A percentile compares a stretch with the other conserved stretches of the same genome.
These are phyloP conservation scores for Peniophora sp. DNA, from an alignment of 1,284 basidiomycete species.

Conservation along the genomic window DNA sequence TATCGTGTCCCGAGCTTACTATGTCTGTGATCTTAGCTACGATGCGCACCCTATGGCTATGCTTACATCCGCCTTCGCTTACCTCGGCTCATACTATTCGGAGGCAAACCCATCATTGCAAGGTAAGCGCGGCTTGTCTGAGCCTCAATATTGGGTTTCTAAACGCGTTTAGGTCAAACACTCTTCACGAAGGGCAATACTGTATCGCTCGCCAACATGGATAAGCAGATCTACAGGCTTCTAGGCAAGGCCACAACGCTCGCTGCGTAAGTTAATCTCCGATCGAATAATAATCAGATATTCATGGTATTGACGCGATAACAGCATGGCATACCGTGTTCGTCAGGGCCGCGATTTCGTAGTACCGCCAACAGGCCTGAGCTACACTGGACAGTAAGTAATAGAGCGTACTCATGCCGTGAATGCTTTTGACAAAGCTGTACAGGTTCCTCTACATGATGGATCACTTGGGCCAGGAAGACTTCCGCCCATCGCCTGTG, in stretches of 20 bases:
- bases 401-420: not conserved
- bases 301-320: not conserved
- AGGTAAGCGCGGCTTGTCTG: constrained; percentile 30
- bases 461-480: constrained; percentile 67
- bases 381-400: constrained; percentile 74
- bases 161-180: constrained; percentile 50
- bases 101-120: constrained; percentile 75
- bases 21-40: constrained; percentile 39
- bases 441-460: constrained; percentile 80
- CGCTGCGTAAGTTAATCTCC: constrained; percentile 52
- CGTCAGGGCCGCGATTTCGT: constrained; percentile 85
- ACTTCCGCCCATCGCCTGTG: constrained; percentile 74
- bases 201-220: constrained; percentile 67
- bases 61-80: constrained; percentile 77
- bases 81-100: constrained; percentile 78
- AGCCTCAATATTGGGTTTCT: not conserved
- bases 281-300: not conserved
- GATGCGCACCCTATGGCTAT: constrained; percentile 89
- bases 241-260: constrained; percentile 84
- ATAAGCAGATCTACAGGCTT: constrained; percentile 83
- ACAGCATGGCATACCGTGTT: constrained; percentile 81
- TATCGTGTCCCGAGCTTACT: not conserved
- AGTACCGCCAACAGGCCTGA: constrained; percentile 72
- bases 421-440: not conserved
- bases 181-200: constrained; percentile 67